Evolutionary conservation across 2,329 filamentous ascomycete genomes (phyloP), one percentile per base, ranked within the genome.

Genomic region (Alternaria sp.): DNA sequence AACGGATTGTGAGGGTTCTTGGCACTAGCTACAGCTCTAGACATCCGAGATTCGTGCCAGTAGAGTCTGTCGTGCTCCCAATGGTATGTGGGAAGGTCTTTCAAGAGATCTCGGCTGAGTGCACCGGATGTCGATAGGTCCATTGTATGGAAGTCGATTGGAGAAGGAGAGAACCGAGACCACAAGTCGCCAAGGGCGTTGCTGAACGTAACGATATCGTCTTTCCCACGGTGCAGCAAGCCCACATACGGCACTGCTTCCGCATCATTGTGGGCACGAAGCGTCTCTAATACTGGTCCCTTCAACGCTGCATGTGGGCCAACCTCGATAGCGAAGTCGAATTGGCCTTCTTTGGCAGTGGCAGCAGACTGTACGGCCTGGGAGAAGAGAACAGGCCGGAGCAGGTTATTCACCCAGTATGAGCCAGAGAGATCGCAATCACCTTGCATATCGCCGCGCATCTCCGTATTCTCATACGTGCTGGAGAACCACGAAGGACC

Each of bases 291-390:
- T 25, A 20, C 23, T 7, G 56, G 56, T 2, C 65, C 63, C 43
- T 80, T 81, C 9, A 86, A 74, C 2, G 81, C 78, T 1, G 82
- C 78, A 64, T 85, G 83, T 4, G 82, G 80, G 0, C 84, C 83
- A 11, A 85, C 71, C 53, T 85, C 84, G 6, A 85, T 28, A 4
- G 51, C 30, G 11, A 63, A 8, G 5, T 47, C 28, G 14, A 55
- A 41, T n/a, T 26, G 26, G 20, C 15, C 18, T n/a, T 51, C 25
- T 11, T 20, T 15, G 4, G 65, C 37, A 43, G 26, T 9, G 33
- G 26, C 5, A 6, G n/a, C 28, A 23, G 10, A 12, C 11, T 33
- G 8, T 3, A 63, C 20, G 10, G 60, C 54, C 14, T 58, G 37
- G 12, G 33, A 11, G 25, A 60, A 60, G 18, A 51, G 43, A 8